Base-by-base conservation (phyloP, 768 basidiomycete genomes). In the Pleurotus djamor region DNA sequence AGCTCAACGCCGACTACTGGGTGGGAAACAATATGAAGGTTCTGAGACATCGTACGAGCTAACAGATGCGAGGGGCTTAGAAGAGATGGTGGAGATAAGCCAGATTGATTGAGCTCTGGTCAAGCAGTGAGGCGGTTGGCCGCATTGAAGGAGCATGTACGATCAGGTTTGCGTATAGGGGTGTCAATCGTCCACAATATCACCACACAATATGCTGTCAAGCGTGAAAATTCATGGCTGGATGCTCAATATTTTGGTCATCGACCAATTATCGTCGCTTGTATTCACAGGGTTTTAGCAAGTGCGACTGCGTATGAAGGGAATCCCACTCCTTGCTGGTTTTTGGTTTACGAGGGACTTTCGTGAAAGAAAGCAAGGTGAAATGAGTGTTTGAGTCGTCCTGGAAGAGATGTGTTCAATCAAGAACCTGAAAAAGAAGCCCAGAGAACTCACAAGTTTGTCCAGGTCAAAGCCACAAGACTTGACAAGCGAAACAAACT, bases 241-340 rank as follows among this genome's bases (percentile, higher is more conserved):
- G 21, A 28, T 28, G 21, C 21, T 28, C 21, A 28, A 28, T 28
- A 28, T 28, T 28, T 28, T 28, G n/a, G 38, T 41, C 38, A 41
- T 28, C 38, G 9, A 41, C 38, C n/a, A 4, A 41, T 56, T 28
- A 96, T 68, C 94, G 80, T 65, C 90, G 81, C 70, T 96, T 97
- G 71, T 97, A 97, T 75, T 96, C 92, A 72, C 94, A 97, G 37
- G 95, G 87, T 71, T 92, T 93, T 59, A 97, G 76, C 38, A 91
- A 66, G 58, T 71, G 67, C 13, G 85, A 83, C 65, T 78, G 81
- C 7, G 76, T 73, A 66, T 83, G 52, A 21, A 93, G 63, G 45
- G 75, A 76, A 9, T 66, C 68, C 87, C 89, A 94, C 60, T 88
- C 83, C 63, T 83, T 77, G 50, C 85, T 79, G 41, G 72, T 74